These are phyloP conservation scores for Botrytis porri DNA, from an alignment of 2,329 filamentous ascomycete species.

Conservation along the genomic window DNA sequence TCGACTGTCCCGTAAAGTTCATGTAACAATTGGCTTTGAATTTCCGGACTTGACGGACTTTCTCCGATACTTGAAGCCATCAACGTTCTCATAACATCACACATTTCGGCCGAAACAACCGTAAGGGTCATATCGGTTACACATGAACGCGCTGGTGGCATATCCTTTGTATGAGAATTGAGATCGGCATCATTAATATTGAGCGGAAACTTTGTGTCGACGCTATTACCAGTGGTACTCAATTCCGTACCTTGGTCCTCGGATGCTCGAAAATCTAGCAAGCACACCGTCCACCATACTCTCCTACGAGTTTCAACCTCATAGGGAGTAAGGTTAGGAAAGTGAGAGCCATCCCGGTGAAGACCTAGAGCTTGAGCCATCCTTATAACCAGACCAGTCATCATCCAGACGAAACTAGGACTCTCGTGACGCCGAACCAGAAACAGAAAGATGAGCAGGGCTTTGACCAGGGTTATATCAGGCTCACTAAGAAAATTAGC, in stretches of 20 bases:
- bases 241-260: slow-evolving; percentile 50
- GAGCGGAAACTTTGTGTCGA: slow-evolving; percentile 48
- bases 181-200: slow-evolving; percentile 49
- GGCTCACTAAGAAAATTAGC: slow-evolving; percentile 60
- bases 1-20: slow-evolving; percentile 46
- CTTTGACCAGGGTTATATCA: slow-evolving; percentile 59
- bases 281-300: slow-evolving; percentile 50
- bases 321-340: slow-evolving; percentile 22
- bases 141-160: slow-evolving; percentile 15
- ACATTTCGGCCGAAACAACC: slow-evolving; percentile 16
- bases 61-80: slow-evolving; percentile 38
- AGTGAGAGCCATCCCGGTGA: slow-evolving; percentile 44
- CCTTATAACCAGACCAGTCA: slow-evolving; percentile 59
- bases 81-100: slow-evolving; percentile 28
- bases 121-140: slow-evolving; percentile 26
- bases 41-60: slow-evolving; percentile 38
- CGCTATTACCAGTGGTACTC: slow-evolving; percentile 43
- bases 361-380: slow-evolving; percentile 45
- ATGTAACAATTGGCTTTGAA: slow-evolving; percentile 47
- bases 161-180: slow-evolving; percentile 34
- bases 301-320: slow-evolving; percentile 52
- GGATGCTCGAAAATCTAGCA: slow-evolving; percentile 48
- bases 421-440: slow-evolving; percentile 52
- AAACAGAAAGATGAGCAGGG: slow-evolving; percentile 56
- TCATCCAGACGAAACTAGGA: slow-evolving; percentile 57